These are phyloP conservation scores for Saccharomycopsis synnaedendra DNA, from an alignment of 805 yeast species.

Conservation along the genomic window DNA sequence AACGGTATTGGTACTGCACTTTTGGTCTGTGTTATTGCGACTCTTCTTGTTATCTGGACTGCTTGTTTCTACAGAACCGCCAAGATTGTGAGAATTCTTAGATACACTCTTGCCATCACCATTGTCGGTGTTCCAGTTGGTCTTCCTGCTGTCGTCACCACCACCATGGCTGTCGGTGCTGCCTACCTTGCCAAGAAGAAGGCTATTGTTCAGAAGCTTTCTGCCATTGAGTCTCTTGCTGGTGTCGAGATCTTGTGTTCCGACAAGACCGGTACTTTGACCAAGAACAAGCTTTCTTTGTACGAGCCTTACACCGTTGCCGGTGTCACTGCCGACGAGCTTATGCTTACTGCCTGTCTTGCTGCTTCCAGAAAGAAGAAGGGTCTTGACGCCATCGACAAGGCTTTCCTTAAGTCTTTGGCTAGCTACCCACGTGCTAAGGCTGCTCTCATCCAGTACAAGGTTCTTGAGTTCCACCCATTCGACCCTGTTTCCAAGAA, in stretches of 20 bases:
- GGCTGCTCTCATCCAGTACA: conserved; percentile 85
- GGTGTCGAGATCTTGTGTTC: conserved; percentile 98
- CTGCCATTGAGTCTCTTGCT: conserved; percentile 94
- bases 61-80: conserved; percentile 91
- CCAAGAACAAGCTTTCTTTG: conserved; percentile 92
- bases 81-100: conserved; percentile 74
- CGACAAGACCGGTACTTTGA: conserved; percentile 96
- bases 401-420: conserved; percentile 90
- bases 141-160: conserved; percentile 96
- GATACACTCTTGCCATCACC: conserved; percentile 91
- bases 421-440: conserved; percentile 85
- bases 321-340: conserved; percentile 92
- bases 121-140: conserved; percentile 98
- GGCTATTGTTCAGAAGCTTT: conserved; percentile 93
- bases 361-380: conserved; percentile 97
- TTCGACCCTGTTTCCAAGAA: conserved; percentile 97
- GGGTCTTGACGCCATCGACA: conserved; percentile 96
- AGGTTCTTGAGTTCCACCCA: conserved; percentile 91
- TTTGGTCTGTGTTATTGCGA: conserved; percentile 77
- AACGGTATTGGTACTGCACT: conserved; percentile 95
- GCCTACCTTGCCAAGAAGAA: conserved; percentile 95
- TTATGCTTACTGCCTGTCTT: conserved; percentile 94
- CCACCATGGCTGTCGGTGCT: conserved; percentile 99
- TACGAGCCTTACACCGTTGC: conserved; percentile 97
- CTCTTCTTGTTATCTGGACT: conserved; percentile 83